A percentile compares a stretch with the other conserved stretches of the same genome.
Conservation (phyloP, 495 filamentous ascomycete genomes). For the Chaetomium cochliodes region DNA sequence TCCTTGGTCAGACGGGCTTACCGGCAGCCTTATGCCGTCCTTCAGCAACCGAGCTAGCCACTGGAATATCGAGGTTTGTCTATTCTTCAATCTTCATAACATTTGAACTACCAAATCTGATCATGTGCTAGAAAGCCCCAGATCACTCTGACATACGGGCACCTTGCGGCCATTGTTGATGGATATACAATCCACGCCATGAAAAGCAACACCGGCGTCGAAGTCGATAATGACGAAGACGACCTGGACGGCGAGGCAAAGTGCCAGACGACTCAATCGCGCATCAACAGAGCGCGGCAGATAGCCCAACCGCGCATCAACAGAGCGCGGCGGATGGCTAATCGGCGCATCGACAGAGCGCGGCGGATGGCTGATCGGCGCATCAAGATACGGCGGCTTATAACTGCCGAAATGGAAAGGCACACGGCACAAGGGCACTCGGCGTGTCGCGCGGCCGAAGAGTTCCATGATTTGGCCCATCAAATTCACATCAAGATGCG, state of each 20-base stretch:
- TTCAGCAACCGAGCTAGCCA: conserved; percentile 11
- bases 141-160: conserved; percentile 16
- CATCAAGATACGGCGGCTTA: no score
- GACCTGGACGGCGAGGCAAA: not conserved
- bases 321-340: not conserved
- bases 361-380: not conserved
- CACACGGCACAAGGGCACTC: no score
- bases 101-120: not conserved
- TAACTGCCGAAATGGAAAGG: no score
- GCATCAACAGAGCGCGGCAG: no score
- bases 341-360: not conserved
- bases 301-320: no score
- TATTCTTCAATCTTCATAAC: not conserved
- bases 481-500: no score
- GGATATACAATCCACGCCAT: no score
- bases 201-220: no score
- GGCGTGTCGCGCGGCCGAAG: no score
- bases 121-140: conserved; percentile 17
- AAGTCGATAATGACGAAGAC: not conserved
- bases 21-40: conserved; percentile 23
- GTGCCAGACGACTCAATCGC: no score
- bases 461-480: no score
- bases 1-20: conserved; percentile 13
- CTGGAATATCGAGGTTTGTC: conserved; percentile 19
- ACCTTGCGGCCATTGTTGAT: conserved; percentile 19